Percentiles rank a stretch among this genome's conserved stretches.
Evolutionary conservation across 345 rosid genomes (phyloP).

Genomic region (Pistacia vera): DNA sequence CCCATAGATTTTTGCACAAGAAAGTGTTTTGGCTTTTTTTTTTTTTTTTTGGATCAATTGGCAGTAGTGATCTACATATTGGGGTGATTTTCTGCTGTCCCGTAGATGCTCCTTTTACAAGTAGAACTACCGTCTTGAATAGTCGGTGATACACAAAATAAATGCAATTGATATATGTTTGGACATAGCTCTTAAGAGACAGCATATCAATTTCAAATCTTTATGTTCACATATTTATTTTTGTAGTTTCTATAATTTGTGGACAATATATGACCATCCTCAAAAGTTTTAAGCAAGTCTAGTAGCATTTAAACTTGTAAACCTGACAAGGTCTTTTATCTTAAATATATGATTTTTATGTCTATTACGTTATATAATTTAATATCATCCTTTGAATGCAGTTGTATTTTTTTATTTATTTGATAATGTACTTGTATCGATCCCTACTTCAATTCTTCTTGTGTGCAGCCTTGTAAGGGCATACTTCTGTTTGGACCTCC

Average conservation of each 20-base stretch:
- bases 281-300: background rate
- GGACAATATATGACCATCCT: slow-evolving; percentile 2
- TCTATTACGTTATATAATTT: background rate
- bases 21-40: background rate
- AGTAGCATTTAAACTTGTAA: background rate
- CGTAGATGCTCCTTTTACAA: background rate
- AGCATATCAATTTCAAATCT: background rate
- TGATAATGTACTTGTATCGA: background rate
- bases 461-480: slow-evolving; percentile 85
- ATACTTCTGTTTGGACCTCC: slow-evolving; percentile 94
- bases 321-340: background rate
- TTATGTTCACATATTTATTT: background rate
- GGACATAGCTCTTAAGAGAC: background rate
- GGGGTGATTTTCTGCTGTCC: background rate
- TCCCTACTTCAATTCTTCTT: slow-evolving; percentile 17
- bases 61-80: background rate
- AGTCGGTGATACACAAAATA: background rate
- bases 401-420: background rate
- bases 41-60: background rate
- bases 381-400: background rate
- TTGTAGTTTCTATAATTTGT: background rate
- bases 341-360: background rate
- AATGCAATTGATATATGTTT: background rate
- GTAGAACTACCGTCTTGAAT: background rate
- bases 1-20: background rate